These are phyloP conservation scores for Sporothrix inflata DNA, from an alignment of 2,329 filamentous ascomycete species.

Conservation along the genomic window DNA sequence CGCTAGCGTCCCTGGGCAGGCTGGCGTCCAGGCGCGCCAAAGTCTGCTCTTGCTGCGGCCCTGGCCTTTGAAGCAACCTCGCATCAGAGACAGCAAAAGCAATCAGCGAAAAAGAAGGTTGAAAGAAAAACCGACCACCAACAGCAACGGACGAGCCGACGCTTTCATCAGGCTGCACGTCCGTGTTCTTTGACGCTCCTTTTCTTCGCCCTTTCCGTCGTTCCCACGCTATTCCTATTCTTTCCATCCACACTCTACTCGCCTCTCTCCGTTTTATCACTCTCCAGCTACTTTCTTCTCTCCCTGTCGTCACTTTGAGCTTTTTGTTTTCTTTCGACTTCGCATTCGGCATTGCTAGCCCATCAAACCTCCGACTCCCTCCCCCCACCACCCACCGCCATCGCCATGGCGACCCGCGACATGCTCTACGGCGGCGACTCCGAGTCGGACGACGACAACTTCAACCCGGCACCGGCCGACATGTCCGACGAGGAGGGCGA, in stretches of 20 bases:
- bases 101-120: not conserved
- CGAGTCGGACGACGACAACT: conserved; percentile 82
- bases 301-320: not conserved
- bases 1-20: conserved; percentile 13
- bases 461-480: conserved; percentile 80
- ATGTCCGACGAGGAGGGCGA: conserved; percentile 75
- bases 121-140: not conserved
- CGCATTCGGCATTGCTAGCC: not conserved
- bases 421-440: conserved; percentile 50
- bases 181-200: conserved; percentile 10
- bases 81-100: not conserved
- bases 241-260: not conserved
- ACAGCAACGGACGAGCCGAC: not conserved
- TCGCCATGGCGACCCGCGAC: conserved; percentile 30
- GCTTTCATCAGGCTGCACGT: conserved; percentile 25
- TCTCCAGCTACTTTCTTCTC: not conserved
- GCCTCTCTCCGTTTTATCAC: not conserved
- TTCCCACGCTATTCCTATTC: not conserved
- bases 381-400: not conserved
- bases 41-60: conserved; percentile 14
- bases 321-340: not conserved
- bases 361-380: not conserved
- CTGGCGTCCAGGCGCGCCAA: conserved; percentile 13
- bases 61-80: conserved; percentile 1
- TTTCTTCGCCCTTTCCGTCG: conserved; percentile 1